These are phyloP conservation scores for Trametes punicea DNA, from an alignment of 768 basidiomycete species.

Conservation along the genomic window DNA sequence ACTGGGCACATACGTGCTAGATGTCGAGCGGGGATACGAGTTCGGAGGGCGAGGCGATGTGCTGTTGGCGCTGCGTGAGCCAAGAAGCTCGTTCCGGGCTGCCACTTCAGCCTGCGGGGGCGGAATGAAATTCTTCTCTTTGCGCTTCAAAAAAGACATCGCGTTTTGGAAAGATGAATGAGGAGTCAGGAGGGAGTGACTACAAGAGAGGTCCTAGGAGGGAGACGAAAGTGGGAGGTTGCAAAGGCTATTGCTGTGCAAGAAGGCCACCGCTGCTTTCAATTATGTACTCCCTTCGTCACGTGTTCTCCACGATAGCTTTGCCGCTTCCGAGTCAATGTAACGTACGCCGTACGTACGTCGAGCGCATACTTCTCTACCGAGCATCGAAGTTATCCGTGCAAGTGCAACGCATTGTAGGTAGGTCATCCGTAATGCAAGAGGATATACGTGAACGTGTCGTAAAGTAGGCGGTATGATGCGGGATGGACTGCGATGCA, in stretches of 20 bases:
- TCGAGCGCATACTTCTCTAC: too few relatives aligned
- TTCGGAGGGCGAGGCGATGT: constrained; percentile 37
- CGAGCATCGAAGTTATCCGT: too few relatives aligned
- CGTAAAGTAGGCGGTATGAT: constrained; percentile 4
- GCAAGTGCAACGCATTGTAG: background rate
- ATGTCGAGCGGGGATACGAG: constrained; percentile 43
- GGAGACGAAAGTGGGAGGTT: constrained; percentile 5
- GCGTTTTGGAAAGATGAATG: background rate
- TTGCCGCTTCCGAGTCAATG: background rate
- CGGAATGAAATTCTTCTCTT: constrained; percentile 62
- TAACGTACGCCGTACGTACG: too few relatives aligned
- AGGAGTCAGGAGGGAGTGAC: background rate
- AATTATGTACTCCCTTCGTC: constrained; percentile 8
- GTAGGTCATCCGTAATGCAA: background rate
- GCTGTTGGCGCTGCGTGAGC: constrained; percentile 32
- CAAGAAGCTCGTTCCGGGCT: constrained; percentile 26
- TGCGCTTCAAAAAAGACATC: constrained; percentile 72
- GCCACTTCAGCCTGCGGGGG: constrained; percentile 46
- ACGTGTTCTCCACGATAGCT: constrained; percentile 6
- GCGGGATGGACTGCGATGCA: background rate
- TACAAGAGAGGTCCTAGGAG: too few relatives aligned
- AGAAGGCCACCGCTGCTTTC: constrained; percentile 15
- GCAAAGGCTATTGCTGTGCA: constrained; percentile 15
- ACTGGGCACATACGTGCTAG: constrained; percentile 65
- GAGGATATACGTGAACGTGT: background rate